phyloP scores from a whole-genome alignment of 495 filamentous ascomycete species.

The Pseudevernia furfuracea region DNA sequence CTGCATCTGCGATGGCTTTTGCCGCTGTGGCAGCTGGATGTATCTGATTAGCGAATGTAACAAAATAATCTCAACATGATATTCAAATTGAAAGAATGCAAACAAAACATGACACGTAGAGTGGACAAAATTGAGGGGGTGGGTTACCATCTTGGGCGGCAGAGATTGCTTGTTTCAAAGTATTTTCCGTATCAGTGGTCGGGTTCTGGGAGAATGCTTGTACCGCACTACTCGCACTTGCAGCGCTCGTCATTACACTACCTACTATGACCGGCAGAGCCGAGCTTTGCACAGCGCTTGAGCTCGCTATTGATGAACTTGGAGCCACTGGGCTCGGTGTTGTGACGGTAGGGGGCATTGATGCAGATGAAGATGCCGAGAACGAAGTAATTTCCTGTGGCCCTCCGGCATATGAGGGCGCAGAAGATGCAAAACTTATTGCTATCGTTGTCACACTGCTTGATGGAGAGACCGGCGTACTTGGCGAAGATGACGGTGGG shows the following conservation, averaged over 20 bases:
- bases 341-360: not conserved
- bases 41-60: not conserved
- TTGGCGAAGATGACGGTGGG: not conserved
- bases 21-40: not conserved
- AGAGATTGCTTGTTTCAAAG: constrained; percentile 8
- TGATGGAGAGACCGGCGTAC: not conserved
- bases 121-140: no score
- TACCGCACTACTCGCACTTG: not conserved
- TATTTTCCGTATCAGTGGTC: not conserved
- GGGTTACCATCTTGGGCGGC: not conserved
- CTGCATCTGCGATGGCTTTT: constrained; percentile 4
- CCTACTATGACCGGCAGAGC: not conserved
- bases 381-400: not conserved
- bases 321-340: not conserved
- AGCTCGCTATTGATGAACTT: constrained; percentile 1
- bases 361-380: not conserved
- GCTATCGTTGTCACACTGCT: not conserved
- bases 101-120: not conserved
- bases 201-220: constrained; percentile 2
- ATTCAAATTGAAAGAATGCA: not conserved
- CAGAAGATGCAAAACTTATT: not conserved
- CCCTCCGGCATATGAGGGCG: not conserved
- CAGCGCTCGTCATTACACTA: not conserved
- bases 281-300: constrained; percentile 1
- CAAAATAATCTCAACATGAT: not conserved